phyloP scores from a whole-genome alignment of 257 asterid species.

The Solanum sparsipilum region DNA sequence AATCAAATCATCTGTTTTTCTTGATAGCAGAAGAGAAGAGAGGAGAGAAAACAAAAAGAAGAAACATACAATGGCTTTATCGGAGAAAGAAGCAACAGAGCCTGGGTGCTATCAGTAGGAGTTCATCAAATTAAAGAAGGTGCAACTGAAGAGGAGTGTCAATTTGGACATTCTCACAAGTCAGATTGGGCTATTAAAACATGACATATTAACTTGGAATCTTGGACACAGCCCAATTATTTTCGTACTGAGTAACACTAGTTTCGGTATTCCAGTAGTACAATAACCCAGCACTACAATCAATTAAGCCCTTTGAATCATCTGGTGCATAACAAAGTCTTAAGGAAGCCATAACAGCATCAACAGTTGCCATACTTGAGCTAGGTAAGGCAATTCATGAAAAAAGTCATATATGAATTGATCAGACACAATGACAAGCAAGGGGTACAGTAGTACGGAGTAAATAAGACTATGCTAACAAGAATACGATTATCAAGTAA shows the following conservation, averaged over 20 bases:
- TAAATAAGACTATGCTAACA: not conserved
- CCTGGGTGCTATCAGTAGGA: not conserved
- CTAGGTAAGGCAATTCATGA: not conserved
- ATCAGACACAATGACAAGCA: not conserved
- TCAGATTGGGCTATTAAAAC: not conserved
- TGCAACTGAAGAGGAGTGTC: not conserved
- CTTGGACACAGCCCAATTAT: not conserved
- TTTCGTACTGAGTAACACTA: constrained; percentile 71
- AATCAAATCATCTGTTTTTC: not conserved
- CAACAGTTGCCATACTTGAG: constrained; percentile 50
- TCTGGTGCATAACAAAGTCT: constrained; percentile 88
- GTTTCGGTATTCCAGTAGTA: constrained; percentile 93
- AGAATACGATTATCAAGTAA: not conserved
- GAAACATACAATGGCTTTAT: not conserved
- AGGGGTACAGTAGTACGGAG: not conserved
- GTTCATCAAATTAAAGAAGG: not conserved
- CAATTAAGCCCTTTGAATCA: constrained; percentile 84
- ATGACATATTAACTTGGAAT: not conserved
- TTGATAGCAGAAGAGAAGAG: not conserved
- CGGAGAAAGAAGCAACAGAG: not conserved
- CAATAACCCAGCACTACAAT: constrained; percentile 52
- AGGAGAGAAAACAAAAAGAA: not conserved
- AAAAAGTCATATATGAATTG: not conserved
- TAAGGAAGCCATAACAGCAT: constrained; percentile 36
- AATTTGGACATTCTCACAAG: not conserved